Conservation (phyloP, 2,329 filamentous ascomycete genomes). For the Penicillium glabrum region DNA sequence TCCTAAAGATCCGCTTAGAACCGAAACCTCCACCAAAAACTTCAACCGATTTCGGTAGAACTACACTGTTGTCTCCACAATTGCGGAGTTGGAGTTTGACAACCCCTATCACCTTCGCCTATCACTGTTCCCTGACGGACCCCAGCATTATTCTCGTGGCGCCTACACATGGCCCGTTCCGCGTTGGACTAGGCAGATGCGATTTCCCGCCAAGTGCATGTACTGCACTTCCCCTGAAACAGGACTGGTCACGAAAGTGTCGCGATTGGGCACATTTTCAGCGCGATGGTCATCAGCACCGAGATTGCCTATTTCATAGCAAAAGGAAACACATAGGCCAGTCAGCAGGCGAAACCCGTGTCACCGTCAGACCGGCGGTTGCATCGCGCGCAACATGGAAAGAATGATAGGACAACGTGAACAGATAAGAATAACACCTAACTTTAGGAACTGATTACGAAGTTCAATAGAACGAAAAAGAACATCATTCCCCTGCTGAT, state of each 20-base stretch:
- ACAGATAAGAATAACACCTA: not conserved
- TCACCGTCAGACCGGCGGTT: not conserved
- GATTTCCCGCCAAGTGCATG: conserved; percentile 4
- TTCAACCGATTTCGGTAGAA: not conserved
- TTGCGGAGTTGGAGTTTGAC: not conserved
- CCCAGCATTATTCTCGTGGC: not conserved
- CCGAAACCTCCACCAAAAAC: conserved; percentile 7
- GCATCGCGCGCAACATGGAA: not conserved
- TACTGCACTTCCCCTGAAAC: not conserved
- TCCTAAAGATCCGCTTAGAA: conserved; percentile 9
- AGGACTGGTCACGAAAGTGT: not conserved
- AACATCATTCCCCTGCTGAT: not conserved
- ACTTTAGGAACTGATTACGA: not conserved
- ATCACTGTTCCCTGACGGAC: not conserved
- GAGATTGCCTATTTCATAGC: not conserved
- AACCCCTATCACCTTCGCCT: not conserved
- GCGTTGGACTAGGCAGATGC: conserved; percentile 13
- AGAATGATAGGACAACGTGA: not conserved
- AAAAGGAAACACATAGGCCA: not conserved
- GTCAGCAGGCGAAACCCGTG: not conserved
- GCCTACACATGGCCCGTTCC: not conserved
- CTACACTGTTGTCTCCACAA: not conserved
- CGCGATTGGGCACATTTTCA: not conserved
- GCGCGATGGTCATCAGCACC: not conserved
- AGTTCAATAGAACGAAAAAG: not conserved